Base-by-base conservation (phyloP, 352 stramenopile genomes). In the Phytophthora pisi region DNA sequence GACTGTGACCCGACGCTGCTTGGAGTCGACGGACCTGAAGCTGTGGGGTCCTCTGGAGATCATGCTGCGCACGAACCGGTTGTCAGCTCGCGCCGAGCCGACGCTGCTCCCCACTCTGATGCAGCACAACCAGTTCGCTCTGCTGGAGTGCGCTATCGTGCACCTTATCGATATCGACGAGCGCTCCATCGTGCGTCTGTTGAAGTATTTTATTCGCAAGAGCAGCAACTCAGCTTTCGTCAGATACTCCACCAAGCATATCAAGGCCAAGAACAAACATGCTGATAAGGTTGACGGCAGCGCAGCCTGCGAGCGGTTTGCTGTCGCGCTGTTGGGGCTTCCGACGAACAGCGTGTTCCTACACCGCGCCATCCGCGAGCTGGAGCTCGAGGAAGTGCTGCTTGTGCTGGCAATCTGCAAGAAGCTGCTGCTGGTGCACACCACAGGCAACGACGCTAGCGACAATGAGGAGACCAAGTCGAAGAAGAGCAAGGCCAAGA, bases 81-180 rank as follows among this genome's bases (percentile, higher is more conserved):
- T 95, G 42, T 94, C 86, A 6, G 68, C 84, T 1, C 86, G 88
- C 40, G 69, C 76, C 13, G 70, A 94, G 34, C 88, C 88, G 7
- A 66, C 79, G 40, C 67, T 95, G 4, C 53, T 95, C 24, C 80
- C 84, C 0, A 82, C 71, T 46, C 55, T 93, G 49, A 91, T 93
- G 74, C 69, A 85, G 51, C 67, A 90, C 74, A 70, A 84, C 30
- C 84, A 93, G 66, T 89, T 85, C 59, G 71, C 73, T 46, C 64
- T 93, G 13, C 73, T 95, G 8, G 77, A 95, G 53, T 68, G 79
- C 31, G 76, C 82, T 24, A 80, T 95, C 26, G 52, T 74, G n/a
- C 63, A 90, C 56, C 64, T 95, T 15, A 75, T 85, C 5, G 88
- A 95, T 62, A 83, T 95, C 56, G 85, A 95, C 61, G 88, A 95